Evolutionary conservation across 495 filamentous ascomycete genomes (phyloP), one percentile per base, ranked within the genome.

Genomic region (Pseudoneurospora amorphoporcata): DNA sequence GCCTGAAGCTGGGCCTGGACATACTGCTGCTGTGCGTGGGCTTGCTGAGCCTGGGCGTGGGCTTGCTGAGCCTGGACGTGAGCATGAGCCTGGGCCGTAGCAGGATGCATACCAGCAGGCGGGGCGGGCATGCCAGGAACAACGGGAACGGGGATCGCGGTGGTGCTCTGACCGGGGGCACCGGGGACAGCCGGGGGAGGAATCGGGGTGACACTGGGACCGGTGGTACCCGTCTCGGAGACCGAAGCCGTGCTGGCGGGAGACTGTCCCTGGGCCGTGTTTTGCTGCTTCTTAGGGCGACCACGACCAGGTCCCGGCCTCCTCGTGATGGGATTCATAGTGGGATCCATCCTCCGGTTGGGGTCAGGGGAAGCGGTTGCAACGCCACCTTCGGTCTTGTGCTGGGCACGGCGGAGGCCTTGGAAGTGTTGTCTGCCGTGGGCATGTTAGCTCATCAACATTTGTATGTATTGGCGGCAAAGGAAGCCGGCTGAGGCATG

Each of bases 271-370:
- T 71, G 69, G 2, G 74, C 74, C 61, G 72, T 68, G 2, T 71
- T 73, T 1, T 77, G 76, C 32, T 77, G 73, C 73, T 86, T 86
- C 47, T 82, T 76, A 0, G 84, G 84, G 3, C 84, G 81, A 3
- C 84, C 84, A 47, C 84, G 79, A 23, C 84, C 84, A 0, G 84
- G 84, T 16, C 84, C 84, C 2, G 84, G 84, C 40, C 84, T 79
- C 19, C 84, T 79, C 23, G 84, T 86, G 70, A 86, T 86, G 70
- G 84, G 84, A 69, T 86, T 86, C 39, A 75, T 23, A 4, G 79
- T 80, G 29, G 84, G 84, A 73, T 86, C 84, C 47, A 73, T n/a
- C 70, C 76, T 82, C 53, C 82, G 75, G 17, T 80, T 75, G 8
- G 61, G 71, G 45, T 75, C 76, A 8, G 74, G 70, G 39, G 14